phyloP scores from a whole-genome alignment of 371 early-diverging fungal genomes.

The Mortierella sp. region DNA sequence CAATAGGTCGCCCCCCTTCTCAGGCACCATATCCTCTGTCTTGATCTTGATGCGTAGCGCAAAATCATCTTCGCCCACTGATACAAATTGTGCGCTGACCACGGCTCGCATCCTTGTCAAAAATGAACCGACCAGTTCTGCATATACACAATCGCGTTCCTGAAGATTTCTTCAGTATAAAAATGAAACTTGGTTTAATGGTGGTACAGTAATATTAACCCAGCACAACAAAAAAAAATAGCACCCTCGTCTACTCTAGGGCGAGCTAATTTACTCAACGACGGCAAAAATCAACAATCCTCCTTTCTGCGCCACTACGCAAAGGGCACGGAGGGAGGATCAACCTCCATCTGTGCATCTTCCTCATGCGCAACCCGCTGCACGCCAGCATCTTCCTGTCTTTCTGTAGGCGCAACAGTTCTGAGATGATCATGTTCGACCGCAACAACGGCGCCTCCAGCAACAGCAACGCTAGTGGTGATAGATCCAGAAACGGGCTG shows the following conservation, averaged over 20 bases:
- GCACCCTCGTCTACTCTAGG: neutral
- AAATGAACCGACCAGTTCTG: neutral
- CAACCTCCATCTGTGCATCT: neutral
- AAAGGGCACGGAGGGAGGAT: neutral
- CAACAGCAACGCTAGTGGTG: slow-evolving; percentile 2
- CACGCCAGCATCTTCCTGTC: neutral
- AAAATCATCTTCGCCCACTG: too few species aligned
- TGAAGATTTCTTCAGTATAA: neutral
- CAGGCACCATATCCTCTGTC: too few species aligned
- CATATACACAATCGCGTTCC: too few species aligned
- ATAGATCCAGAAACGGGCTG: neutral
- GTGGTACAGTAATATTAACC: neutral
- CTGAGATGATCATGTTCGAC: neutral
- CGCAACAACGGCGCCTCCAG: neutral
- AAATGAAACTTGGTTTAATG: neutral
- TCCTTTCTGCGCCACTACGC: neutral
- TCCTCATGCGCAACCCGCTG: neutral
- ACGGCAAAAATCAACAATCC: neutral
- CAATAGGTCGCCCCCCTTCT: too few species aligned
- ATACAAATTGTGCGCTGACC: neutral
- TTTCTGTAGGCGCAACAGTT: neutral
- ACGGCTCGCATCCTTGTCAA: neutral
- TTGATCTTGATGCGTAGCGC: too few species aligned
- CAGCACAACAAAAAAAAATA: neutral
- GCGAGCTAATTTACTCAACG: neutral